Base-by-base conservation (phyloP, 129 eudicot genomes). In the Logfia minima region DNA sequence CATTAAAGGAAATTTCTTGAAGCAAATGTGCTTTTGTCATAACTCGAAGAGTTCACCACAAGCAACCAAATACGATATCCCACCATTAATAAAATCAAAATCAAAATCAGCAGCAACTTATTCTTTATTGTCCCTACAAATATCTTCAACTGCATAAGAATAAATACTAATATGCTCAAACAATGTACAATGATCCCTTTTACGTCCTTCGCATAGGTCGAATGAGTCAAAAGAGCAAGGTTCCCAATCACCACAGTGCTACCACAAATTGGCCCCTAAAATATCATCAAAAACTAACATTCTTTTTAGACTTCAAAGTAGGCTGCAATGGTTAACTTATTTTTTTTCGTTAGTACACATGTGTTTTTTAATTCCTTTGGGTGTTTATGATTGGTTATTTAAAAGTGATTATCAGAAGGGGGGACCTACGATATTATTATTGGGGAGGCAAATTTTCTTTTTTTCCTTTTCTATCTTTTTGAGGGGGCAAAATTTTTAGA, bases 191-290 rank as follows among this genome's bases (percentile, higher is more conserved):
- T 32, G 18, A 66, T 41, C 65, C 74, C 70, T 61, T 71, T 77
- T 8, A 32, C 19, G 55, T 82, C 82, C 61, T 82, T 82, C 8
- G 13, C 71, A 32, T 13, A 66, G 34, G 77, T 22, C n/a, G 64
- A 72, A 65, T 71, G 82, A 32, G 60, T 70, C 64, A 82, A 71
- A 37, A 77, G 37, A 66, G 70, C 75, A 65, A 77, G 79, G 22
- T 82, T 71, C 24, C 66, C 82, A 58, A 66, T 71, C 70, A 77
- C 58, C 76, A 77, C 69, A n/a, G 62, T 70, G 37, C 24, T 55
- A 71, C 26, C 74, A 41, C 71, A 56, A 71, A 77, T 8, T 14
- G 77, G 39, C 51, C 77, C 81, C 85, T 81, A 52, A 32, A 26
- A 52, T 64, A 58, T 34, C n/a, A 75, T 10, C 11, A 67, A 29